phyloP scores from a whole-genome alignment of 78 protist genomes.

The Dictyostelium citrinum region DNA sequence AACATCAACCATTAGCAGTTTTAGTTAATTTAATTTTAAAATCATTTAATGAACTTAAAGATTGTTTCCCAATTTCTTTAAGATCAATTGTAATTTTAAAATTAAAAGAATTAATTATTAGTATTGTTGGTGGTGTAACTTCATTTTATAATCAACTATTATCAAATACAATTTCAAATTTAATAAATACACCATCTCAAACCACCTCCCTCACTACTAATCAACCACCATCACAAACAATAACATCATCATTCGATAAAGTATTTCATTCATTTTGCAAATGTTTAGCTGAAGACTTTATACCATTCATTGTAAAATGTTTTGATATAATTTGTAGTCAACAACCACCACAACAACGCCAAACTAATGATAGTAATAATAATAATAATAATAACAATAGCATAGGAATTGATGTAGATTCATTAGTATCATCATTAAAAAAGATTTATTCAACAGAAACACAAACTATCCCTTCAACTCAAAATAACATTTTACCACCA shows the following conservation, averaged over 20 bases:
- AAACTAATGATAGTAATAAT: neutral
- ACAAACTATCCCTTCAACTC: neutral
- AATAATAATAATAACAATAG: neutral
- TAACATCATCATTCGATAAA: neutral
- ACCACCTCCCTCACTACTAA: neutral
- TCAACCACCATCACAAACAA: neutral
- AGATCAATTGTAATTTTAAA: neutral
- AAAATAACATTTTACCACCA: neutral
- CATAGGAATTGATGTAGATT: neutral
- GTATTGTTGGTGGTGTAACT: slow-evolving; percentile 29
- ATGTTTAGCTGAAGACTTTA: slow-evolving; percentile 51
- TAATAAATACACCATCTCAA: neutral
- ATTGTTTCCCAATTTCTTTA: slow-evolving; percentile 49
- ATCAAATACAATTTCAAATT: neutral
- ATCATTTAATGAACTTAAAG: slow-evolving; percentile 54
- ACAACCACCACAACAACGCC: neutral
- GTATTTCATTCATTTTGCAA: neutral
- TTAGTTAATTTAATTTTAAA: slow-evolving; percentile 33
- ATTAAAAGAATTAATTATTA: slow-evolving; percentile 16
- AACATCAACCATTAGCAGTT: slow-evolving; percentile 64
- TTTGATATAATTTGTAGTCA: slow-evolving; percentile 18
- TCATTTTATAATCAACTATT: slow-evolving; percentile 41
- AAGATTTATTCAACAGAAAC: slow-evolving; percentile 4
- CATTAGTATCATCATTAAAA: slow-evolving; percentile 7
- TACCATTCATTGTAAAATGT: slow-evolving; percentile 59